A percentile compares a stretch with the other conserved stretches of the same genome.
These are phyloP conservation scores for Malus asiatica DNA, from an alignment of 306 rosid genomes.

Conservation along the genomic window DNA sequence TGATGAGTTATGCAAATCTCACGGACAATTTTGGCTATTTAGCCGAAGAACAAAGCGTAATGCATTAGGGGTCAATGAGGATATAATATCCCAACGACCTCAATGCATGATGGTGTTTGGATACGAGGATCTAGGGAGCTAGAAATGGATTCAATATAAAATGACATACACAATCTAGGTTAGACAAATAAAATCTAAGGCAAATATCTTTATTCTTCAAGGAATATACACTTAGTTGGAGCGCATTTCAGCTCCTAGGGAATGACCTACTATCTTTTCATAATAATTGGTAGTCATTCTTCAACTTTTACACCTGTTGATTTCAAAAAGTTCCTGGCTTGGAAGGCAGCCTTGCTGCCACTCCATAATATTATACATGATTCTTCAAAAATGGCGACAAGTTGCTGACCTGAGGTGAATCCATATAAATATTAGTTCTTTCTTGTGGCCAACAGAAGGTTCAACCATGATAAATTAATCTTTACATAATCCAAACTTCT, in stretches of 20 bases:
- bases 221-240: slow-evolving; percentile 17
- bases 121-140: slow-evolving; percentile 3
- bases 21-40: too few relatives aligned
- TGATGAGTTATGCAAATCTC: too few relatives aligned
- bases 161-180: slow-evolving; percentile 11
- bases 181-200: slow-evolving; percentile 15
- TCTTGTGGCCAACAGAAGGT: neutral
- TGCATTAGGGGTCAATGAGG: neutral
- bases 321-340: neutral
- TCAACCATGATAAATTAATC: neutral
- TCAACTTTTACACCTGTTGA: neutral
- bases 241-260: neutral
- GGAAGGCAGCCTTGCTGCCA: neutral
- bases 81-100: slow-evolving; percentile 4
- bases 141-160: neutral
- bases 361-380: neutral
- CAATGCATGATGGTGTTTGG: slow-evolving; percentile 19
- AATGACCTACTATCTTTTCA: neutral
- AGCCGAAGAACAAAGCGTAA: neutral
- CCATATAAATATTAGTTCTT: neutral
- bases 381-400: neutral
- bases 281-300: neutral
- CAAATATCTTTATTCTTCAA: neutral
- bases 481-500: neutral
- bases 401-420: neutral